Percentiles rank a stretch among this genome's conserved stretches.
Conservation (phyloP, 202 grass and related monocot species). For the Carex arenaria region DNA sequence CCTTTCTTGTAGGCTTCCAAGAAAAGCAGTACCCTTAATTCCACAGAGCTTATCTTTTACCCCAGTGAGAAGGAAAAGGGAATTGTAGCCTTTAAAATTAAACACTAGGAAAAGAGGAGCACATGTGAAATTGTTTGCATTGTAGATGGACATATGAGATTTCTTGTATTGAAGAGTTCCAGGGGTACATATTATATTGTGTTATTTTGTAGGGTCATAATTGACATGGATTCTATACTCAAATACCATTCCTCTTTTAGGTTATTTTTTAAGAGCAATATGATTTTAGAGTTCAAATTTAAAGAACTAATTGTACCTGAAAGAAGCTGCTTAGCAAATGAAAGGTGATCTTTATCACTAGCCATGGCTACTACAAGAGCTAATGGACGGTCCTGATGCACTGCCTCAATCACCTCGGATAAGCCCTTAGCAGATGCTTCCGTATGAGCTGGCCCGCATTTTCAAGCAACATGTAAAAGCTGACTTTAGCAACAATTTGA, state of each 20-base stretch:
- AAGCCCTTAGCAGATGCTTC: constrained; percentile 83
- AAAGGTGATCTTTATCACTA: constrained; percentile 67
- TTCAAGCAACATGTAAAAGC: neutral
- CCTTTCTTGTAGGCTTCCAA: neutral
- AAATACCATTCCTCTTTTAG: neutral
- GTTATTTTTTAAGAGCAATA: neutral
- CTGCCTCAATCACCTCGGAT: constrained; percentile 44
- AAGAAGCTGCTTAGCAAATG: constrained; percentile 70
- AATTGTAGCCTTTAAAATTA: neutral
- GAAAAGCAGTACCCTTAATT: neutral
- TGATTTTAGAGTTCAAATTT: neutral
- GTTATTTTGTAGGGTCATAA: neutral
- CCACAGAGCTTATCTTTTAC: neutral
- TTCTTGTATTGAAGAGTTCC: neutral
- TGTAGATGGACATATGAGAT: neutral
- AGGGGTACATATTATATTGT: neutral
- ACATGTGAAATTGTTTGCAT: neutral
- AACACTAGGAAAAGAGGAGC: neutral
- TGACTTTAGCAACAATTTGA: neutral
- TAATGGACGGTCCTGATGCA: constrained; percentile 31
- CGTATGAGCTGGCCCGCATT: constrained; percentile 60
- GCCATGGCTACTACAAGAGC: constrained; percentile 83
- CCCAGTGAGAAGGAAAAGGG: neutral
- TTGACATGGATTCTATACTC: neutral
- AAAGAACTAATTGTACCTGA: constrained; percentile 38